phyloP scores from a whole-genome alignment of 2,329 filamentous ascomycete species.

The Diplodia mutila region DNA sequence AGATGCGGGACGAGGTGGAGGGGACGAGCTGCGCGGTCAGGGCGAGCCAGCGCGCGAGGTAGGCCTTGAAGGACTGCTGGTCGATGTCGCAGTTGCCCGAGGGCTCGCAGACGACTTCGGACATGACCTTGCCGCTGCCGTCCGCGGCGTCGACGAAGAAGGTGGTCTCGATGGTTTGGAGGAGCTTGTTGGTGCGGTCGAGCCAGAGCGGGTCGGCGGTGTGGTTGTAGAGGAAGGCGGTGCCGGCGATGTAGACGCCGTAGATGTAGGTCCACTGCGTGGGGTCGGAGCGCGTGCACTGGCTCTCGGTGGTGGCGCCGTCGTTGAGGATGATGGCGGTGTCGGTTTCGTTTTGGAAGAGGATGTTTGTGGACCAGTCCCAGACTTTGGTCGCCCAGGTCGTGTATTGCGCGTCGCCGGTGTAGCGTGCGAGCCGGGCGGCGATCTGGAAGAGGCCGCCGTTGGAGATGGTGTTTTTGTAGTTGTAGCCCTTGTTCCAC shows the following conservation, averaged over 20 bases:
- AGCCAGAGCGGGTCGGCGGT: conserved; percentile 45
- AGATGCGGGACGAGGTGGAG: conserved; percentile 55
- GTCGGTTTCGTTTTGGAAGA: conserved; percentile 31
- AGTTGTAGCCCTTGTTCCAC: conserved; percentile 41
- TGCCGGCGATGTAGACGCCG: conserved; percentile 40
- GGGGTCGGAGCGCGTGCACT: conserved; percentile 36
- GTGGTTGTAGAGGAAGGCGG: conserved; percentile 44
- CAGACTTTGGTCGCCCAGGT: conserved; percentile 41
- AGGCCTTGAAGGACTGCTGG: conserved; percentile 51
- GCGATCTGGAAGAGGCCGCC: conserved; percentile 44
- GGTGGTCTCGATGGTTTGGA: conserved; percentile 39
- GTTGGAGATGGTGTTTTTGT: conserved; percentile 45
- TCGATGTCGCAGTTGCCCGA: conserved; percentile 48
- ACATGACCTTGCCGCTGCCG: conserved; percentile 43
- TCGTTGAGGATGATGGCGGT: conserved; percentile 33
- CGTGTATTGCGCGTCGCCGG: conserved; percentile 41
- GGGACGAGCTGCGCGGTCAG: conserved; percentile 62
- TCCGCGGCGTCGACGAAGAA: conserved; percentile 45
- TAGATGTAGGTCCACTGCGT: conserved; percentile 44
- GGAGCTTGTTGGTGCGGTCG: conserved; percentile 46
- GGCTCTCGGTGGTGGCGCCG: conserved; percentile 28
- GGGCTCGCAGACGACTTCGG: conserved; percentile 47
- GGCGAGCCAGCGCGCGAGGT: conserved; percentile 54
- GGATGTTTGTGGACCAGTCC: conserved; percentile 41
- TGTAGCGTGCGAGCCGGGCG: conserved; percentile 42